Conservation (phyloP, 1,139 yeast species). For the Ogataea hybrid region DNA sequence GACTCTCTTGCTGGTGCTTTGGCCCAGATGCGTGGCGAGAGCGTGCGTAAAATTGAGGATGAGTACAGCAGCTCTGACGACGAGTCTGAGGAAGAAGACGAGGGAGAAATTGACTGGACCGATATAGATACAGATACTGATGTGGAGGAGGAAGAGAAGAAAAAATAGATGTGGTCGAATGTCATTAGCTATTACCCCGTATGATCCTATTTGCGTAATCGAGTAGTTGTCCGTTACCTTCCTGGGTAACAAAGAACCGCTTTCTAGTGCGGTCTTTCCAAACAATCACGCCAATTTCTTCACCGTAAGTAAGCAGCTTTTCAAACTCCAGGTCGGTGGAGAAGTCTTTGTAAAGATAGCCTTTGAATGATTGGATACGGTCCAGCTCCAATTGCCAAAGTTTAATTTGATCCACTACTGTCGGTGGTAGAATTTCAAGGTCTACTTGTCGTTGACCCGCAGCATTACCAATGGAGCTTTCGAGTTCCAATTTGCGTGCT, state of each 20-base stretch:
- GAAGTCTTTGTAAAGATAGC: conserved; percentile 86
- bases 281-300: conserved; percentile 82
- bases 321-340: conserved; percentile 75
- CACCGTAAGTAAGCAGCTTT: conserved; percentile 70
- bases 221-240: conserved; percentile 84
- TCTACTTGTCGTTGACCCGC: conserved; percentile 33
- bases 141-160: conserved; percentile 29
- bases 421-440: conserved; percentile 81
- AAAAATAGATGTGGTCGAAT: conserved; percentile 1
- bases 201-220: conserved; percentile 76
- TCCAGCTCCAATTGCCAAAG: conserved; percentile 97
- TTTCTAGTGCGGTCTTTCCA: conserved; percentile 77
- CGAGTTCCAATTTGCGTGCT: conserved; percentile 65
- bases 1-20: conserved; percentile 65
- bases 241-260: conserved; percentile 76
- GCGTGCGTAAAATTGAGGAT: conserved; percentile 39
- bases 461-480: conserved; percentile 41
- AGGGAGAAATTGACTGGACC: conserved; percentile 44
- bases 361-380: conserved; percentile 84
- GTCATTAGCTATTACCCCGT: conserved; percentile 16
- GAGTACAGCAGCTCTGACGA: conserved; percentile 35
- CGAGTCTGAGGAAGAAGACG: conserved; percentile 47
- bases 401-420: conserved; percentile 91
- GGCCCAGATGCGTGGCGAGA: conserved; percentile 58
- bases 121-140: conserved; percentile 36